phyloP scores from a whole-genome alignment of 2,329 filamentous ascomycete species.

The Scopulariopsis brevicaulis region DNA sequence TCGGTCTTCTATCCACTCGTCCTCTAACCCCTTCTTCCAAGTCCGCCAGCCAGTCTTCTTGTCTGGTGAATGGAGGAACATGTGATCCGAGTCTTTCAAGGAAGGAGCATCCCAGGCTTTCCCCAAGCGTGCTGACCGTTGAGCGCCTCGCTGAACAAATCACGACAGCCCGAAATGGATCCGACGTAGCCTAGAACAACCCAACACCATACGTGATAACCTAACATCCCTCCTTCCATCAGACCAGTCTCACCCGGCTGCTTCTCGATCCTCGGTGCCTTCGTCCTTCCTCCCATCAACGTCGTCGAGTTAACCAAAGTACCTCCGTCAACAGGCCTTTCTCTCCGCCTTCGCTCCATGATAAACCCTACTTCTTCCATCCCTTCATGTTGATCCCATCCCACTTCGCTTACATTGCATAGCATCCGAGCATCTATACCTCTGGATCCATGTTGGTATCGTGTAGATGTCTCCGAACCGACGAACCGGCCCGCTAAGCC shows the following conservation, averaged over 20 bases:
- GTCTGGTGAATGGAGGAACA: too few relatives aligned
- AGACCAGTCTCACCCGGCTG: too few relatives aligned
- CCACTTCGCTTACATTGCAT: not conserved
- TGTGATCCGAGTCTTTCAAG: too few relatives aligned
- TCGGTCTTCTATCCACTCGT: too few relatives aligned
- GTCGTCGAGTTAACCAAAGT: not conserved
- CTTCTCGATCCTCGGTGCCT: not conserved
- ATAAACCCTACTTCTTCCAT: not conserved
- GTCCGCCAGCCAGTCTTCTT: too few relatives aligned
- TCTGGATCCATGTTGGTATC: not conserved
- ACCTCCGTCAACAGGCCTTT: not conserved
- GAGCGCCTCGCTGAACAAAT: not conserved
- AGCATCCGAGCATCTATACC: slow-evolving; percentile 1
- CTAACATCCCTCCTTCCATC: not conserved
- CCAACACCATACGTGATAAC: not conserved
- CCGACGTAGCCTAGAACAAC: not conserved
- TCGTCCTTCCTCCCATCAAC: not conserved
- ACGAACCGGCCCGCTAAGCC: not conserved
- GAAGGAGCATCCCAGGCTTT: not conserved
- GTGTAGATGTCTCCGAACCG: slow-evolving; percentile 1
- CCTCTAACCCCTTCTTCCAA: too few relatives aligned
- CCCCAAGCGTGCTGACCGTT: too few relatives aligned
- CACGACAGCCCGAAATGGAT: not conserved
- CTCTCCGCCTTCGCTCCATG: not conserved
- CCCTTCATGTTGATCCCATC: not conserved